A percentile compares a stretch with the other conserved stretches of the same genome.
phyloP scores from a whole-genome alignment of 306 rosid genomes.

The Dalbergia cultrata region DNA sequence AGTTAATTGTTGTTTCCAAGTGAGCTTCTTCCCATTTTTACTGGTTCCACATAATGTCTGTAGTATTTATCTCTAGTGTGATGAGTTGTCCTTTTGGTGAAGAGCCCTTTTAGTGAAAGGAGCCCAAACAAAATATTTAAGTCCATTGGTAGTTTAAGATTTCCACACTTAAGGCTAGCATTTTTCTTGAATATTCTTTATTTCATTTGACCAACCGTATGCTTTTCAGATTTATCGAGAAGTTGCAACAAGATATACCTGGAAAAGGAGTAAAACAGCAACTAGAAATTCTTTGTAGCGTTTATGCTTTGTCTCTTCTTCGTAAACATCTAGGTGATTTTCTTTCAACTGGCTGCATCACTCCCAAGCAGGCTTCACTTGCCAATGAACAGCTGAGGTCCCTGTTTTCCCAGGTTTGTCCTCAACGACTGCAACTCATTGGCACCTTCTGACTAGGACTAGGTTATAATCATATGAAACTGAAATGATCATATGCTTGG shows the following conservation, averaged over 20 bases:
- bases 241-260: slow-evolving; percentile 83
- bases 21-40: slow-evolving; percentile 56
- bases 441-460: slow-evolving; percentile 26
- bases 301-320: slow-evolving; percentile 80
- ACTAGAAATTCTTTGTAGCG: slow-evolving; percentile 70
- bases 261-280: slow-evolving; percentile 93
- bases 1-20: slow-evolving; percentile 93
- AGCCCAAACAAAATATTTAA: slow-evolving; percentile 11
- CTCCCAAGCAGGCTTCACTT: slow-evolving; percentile 81
- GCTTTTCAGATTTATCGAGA: slow-evolving; percentile 83
- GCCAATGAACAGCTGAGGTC: slow-evolving; percentile 87
- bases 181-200: slow-evolving; percentile 30
- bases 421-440: neutral
- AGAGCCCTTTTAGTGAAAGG: slow-evolving; percentile 11
- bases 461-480: slow-evolving; percentile 20
- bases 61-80: slow-evolving; percentile 21
- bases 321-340: slow-evolving; percentile 92
- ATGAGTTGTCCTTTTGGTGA: neutral
- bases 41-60: slow-evolving; percentile 2
- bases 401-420: slow-evolving; percentile 86
- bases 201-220: slow-evolving; percentile 26
- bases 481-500: slow-evolving; percentile 38
- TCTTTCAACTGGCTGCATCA: slow-evolving; percentile 80
- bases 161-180: slow-evolving; percentile 3
- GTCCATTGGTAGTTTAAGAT: slow-evolving; percentile 18